Percentiles rank a stretch among this genome's conserved stretches.
Evolutionary conservation across 2,329 filamentous ascomycete species (phyloP).

Genomic region (Diaporthe aspalathi): DNA sequence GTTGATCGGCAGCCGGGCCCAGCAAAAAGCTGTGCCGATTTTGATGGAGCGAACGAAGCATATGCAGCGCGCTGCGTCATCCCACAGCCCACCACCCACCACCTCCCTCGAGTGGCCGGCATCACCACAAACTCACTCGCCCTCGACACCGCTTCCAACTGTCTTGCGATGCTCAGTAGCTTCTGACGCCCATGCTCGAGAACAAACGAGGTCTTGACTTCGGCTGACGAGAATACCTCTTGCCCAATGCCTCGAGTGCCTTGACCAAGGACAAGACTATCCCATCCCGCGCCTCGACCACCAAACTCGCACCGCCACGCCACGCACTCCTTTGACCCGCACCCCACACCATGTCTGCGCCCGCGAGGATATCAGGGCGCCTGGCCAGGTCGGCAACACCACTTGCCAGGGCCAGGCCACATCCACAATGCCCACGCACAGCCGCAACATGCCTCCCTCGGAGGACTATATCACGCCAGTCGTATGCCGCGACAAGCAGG

Average conservation of each 20-base stretch:
- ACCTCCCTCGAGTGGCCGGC: constrained; percentile 7
- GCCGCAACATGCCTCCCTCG: constrained; percentile 31
- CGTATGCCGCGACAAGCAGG: constrained; percentile 32
- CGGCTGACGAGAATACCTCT: constrained; percentile 10
- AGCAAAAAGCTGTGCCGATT: constrained; percentile 28
- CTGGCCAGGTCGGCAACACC: constrained; percentile 42
- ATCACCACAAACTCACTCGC: not conserved
- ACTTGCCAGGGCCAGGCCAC: constrained; percentile 25
- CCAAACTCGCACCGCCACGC: not conserved
- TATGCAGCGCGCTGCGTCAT: constrained; percentile 26
- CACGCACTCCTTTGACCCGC: too few species aligned
- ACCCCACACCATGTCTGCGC: constrained; percentile 45
- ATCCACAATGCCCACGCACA: not conserved
- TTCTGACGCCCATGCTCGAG: constrained; percentile 22
- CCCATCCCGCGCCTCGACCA: constrained; percentile 11
- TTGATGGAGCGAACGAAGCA: not conserved
- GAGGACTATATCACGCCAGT: constrained; percentile 27
- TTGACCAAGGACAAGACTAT: not conserved
- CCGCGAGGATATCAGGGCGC: constrained; percentile 44
- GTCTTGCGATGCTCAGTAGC: not conserved
- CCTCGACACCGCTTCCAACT: not conserved
- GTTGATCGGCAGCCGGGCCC: constrained; percentile 17
- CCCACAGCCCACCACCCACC: constrained; percentile 10
- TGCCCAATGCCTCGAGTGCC: constrained; percentile 28
- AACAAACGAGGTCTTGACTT: not conserved